Percentiles rank a stretch among this genome's conserved stretches.
Conservation (phyloP, 768 basidiomycete genomes). For the Boletus pseudopeckii region DNA sequence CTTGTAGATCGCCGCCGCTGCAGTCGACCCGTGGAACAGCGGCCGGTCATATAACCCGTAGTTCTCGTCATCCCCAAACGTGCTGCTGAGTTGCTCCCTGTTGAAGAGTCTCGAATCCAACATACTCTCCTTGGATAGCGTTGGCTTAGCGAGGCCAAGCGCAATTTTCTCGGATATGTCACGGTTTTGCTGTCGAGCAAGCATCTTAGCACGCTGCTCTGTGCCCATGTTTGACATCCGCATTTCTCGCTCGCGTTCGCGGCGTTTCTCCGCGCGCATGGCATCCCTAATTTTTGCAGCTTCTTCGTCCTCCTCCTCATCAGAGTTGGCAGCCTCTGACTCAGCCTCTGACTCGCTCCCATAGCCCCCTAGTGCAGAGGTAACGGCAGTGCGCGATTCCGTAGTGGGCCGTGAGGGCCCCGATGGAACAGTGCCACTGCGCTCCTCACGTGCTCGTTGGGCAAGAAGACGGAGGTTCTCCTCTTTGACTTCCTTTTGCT, state of each 20-base stretch:
- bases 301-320: constrained; percentile 72
- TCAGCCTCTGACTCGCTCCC: constrained; percentile 70
- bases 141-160: constrained; percentile 95
- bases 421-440: constrained; percentile 66
- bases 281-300: constrained; percentile 82
- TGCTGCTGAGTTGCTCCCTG: constrained; percentile 78
- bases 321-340: constrained; percentile 48
- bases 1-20: constrained; percentile 99
- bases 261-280: constrained; percentile 88
- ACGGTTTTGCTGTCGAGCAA: constrained; percentile 95
- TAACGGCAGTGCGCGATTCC: constrained; percentile 66
- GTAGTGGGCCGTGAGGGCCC: constrained; percentile 60
- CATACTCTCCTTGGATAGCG: constrained; percentile 94
- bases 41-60: constrained; percentile 95
- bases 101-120: constrained; percentile 97
- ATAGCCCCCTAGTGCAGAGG: constrained; percentile 78
- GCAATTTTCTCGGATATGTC: constrained; percentile 99
- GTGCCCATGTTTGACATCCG: constrained; percentile 99
- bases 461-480: constrained; percentile 92
- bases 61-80: constrained; percentile 89
- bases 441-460: constrained; percentile 93
- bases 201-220: constrained; percentile 92
- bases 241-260: constrained; percentile 95
- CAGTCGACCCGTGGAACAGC: constrained; percentile 92
- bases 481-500: constrained; percentile 94